phyloP scores from a whole-genome alignment of 169 alveolate species.

The Theileria sp. region DNA sequence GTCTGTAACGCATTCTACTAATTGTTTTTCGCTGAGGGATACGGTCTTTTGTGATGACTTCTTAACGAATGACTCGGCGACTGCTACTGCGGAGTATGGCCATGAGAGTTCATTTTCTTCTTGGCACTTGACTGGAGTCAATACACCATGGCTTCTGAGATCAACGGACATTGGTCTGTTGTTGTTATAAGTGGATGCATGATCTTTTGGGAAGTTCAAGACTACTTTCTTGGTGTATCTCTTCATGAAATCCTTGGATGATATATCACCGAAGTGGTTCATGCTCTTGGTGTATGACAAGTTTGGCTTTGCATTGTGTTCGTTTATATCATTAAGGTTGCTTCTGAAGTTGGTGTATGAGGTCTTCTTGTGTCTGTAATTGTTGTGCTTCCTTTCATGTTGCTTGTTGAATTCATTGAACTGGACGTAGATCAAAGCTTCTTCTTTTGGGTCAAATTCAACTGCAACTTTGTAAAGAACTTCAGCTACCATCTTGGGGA shows the following conservation, averaged over 20 bases:
- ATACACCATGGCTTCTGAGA: conserved; percentile 68
- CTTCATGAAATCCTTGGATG: conserved; percentile 54
- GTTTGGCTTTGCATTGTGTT: conserved; percentile 32
- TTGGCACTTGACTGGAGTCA: conserved; percentile 82
- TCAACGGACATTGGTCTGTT: conserved; percentile 52
- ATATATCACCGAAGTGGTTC: conserved; percentile 65
- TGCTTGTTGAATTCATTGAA: conserved; percentile 43
- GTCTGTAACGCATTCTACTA: conserved; percentile 80
- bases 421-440: conserved; percentile 15
- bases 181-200: conserved; percentile 14
- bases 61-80: conserved; percentile 74
- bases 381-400: conserved; percentile 9
- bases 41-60: conserved; percentile 37
- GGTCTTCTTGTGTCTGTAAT: conserved; percentile 14
- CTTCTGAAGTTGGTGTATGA: conserved; percentile 22
- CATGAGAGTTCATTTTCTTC: conserved; percentile 82
- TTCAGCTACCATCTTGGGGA: conserved; percentile 15
- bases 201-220: conserved; percentile 6
- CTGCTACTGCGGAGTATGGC: conserved; percentile 83
- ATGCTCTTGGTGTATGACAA: conserved; percentile 39
- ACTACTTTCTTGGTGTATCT: neutral
- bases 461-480: conserved; percentile 2
- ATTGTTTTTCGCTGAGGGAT: conserved; percentile 82
- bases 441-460: neutral
- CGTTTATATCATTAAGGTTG: conserved; percentile 24